Conservation (phyloP, 78 protist species). For the Dictyostelium purpureum region DNA sequence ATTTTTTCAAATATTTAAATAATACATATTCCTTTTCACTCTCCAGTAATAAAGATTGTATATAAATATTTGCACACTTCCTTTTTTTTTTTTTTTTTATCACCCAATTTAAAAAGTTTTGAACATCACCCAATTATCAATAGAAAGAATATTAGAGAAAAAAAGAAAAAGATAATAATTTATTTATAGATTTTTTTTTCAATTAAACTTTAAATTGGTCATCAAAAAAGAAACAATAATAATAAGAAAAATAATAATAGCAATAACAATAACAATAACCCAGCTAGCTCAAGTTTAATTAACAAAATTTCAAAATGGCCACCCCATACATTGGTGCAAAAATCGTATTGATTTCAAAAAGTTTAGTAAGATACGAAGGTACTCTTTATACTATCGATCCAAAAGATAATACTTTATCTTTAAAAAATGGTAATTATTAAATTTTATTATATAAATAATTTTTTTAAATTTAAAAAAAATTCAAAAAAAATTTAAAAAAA, state of each 20-base stretch:
- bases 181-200: too few relatives aligned
- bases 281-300: not conserved
- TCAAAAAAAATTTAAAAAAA: not conserved
- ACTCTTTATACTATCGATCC: constrained; percentile 56
- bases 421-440: constrained; percentile 49
- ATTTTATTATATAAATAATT: not conserved
- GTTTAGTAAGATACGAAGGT: constrained; percentile 58
- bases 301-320: constrained; percentile 45
- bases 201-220: not conserved
- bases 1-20: too few relatives aligned
- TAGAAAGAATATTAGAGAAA: too few relatives aligned
- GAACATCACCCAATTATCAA: too few relatives aligned
- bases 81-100: not conserved
- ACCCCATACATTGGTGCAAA: constrained; percentile 69
- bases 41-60: too few relatives aligned
- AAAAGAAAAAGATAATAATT: not conserved
- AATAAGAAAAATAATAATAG: not conserved
- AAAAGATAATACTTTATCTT: constrained; percentile 44
- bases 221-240: not conserved
- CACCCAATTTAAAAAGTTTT: not conserved
- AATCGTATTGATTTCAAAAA: constrained; percentile 62
- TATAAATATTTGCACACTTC: too few relatives aligned
- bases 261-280: not conserved
- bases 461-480: not conserved
- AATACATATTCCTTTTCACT: too few relatives aligned